Evolutionary conservation across 1,284 basidiomycete species (phyloP).

Genomic region (Austroboletus novae-zelandiae): DNA sequence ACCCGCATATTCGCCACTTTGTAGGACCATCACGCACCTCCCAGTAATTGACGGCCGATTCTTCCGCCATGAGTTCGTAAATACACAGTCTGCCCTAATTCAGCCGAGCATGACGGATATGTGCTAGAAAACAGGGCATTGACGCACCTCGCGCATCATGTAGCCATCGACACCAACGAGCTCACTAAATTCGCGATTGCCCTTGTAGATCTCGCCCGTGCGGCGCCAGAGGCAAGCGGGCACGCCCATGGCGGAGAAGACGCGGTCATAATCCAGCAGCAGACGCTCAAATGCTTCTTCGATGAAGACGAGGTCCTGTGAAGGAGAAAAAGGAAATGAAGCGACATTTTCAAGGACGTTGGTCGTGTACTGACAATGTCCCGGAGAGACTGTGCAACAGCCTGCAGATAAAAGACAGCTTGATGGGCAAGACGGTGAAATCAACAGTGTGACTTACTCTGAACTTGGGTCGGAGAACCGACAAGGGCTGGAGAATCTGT

Average conservation of each 20-base stretch:
- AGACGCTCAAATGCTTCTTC: constrained; percentile 97
- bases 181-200: constrained; percentile 91
- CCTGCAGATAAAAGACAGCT: constrained; percentile 39
- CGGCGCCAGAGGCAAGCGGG: constrained; percentile 96
- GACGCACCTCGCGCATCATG: constrained; percentile 73
- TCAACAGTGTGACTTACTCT: constrained; percentile 47
- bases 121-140: constrained; percentile 6
- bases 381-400: constrained; percentile 85
- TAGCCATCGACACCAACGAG: constrained; percentile 82
- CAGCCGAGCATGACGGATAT: not conserved
- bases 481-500: constrained; percentile 85
- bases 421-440: not conserved
- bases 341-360: no score
- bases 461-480: constrained; percentile 92
- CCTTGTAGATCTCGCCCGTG: constrained; percentile 98
- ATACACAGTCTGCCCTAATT: constrained; percentile 85
- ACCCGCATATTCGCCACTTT: no score
- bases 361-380: constrained; percentile 62
- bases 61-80: constrained; percentile 96
- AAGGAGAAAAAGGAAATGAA: not conserved
- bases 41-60: constrained; percentile 97
- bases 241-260: constrained; percentile 94
- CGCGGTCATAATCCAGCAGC: constrained; percentile 93
- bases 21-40: constrained; percentile 55
- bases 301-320: constrained; percentile 91